phyloP scores from a whole-genome alignment of 768 basidiomycete genomes.

The Trametes villosa region DNA sequence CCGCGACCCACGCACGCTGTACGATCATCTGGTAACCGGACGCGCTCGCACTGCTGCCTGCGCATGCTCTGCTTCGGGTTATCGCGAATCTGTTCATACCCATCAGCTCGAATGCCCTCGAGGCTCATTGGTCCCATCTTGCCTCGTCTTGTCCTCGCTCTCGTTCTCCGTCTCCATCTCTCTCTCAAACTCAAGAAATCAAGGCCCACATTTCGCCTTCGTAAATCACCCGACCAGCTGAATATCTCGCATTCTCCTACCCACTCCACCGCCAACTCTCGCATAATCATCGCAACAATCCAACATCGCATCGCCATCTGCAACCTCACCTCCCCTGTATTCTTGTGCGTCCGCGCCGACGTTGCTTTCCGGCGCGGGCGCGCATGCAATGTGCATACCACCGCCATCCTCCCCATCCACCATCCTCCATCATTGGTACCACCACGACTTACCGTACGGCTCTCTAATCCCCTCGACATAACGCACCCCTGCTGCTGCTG shows the following conservation, averaged over 20 bases:
- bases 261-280: neutral
- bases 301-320: neutral
- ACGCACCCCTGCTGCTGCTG: too few relatives aligned
- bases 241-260: neutral
- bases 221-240: too few relatives aligned
- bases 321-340: neutral
- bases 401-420: neutral
- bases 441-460: conserved; percentile 2
- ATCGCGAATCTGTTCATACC: too few relatives aligned
- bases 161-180: neutral
- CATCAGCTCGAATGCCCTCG: too few relatives aligned
- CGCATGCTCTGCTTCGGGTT: too few relatives aligned
- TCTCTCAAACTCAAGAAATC: conserved; percentile 16
- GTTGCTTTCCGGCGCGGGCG: conserved; percentile 15
- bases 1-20: too few relatives aligned
- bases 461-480: conserved; percentile 13
- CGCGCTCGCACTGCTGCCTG: too few relatives aligned
- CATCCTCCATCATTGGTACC: neutral
- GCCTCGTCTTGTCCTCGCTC: neutral
- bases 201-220: conserved; percentile 27
- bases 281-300: conserved; percentile 12
- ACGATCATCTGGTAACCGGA: too few relatives aligned
- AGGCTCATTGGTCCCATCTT: neutral
- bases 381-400: conserved; percentile 22
- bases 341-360: conserved; percentile 13